Evolutionary conservation across 352 stramenopile species (phyloP).

Genomic region (Phytophthora kernoviae): DNA sequence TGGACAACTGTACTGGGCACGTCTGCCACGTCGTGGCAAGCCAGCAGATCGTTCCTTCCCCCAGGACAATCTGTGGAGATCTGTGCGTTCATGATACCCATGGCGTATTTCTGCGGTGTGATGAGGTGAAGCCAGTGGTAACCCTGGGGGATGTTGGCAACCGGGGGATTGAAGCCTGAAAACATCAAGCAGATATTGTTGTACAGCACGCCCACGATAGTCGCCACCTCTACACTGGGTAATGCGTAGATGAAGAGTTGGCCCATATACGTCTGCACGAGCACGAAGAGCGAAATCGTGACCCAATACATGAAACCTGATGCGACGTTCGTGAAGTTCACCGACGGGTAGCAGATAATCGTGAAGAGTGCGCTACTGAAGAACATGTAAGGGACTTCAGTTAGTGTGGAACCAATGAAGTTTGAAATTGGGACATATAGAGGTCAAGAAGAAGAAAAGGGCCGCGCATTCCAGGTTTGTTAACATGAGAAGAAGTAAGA

Average conservation of each 20-base stretch:
- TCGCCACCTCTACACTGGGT: conserved; percentile 39
- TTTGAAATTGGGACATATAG: conserved; percentile 43
- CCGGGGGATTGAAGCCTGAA: conserved; percentile 44
- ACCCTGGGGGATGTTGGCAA: conserved; percentile 32
- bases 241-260: conserved; percentile 42
- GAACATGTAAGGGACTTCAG: too few relatives aligned
- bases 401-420: conserved; percentile 70
- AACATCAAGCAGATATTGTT: conserved; percentile 47
- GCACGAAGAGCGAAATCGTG: conserved; percentile 32
- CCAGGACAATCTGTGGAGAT: conserved; percentile 39
- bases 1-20: conserved; percentile 13
- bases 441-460: conserved; percentile 43
- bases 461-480: conserved; percentile 36
- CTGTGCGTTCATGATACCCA: conserved; percentile 33
- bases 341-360: conserved; percentile 50
- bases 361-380: conserved; percentile 40
- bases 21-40: conserved; percentile 16
- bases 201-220: conserved; percentile 40
- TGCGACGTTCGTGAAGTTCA: conserved; percentile 42
- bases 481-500: conserved; percentile 33
- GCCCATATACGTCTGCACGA: conserved; percentile 43
- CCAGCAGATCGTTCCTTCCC: conserved; percentile 11
- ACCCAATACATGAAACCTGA: conserved; percentile 48
- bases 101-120: conserved; percentile 36
- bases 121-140: conserved; percentile 53